Evolutionary conservation across 2,329 filamentous ascomycete genomes (phyloP), one percentile per base, ranked within the genome.

Genomic region (Cercospora sp.): DNA sequence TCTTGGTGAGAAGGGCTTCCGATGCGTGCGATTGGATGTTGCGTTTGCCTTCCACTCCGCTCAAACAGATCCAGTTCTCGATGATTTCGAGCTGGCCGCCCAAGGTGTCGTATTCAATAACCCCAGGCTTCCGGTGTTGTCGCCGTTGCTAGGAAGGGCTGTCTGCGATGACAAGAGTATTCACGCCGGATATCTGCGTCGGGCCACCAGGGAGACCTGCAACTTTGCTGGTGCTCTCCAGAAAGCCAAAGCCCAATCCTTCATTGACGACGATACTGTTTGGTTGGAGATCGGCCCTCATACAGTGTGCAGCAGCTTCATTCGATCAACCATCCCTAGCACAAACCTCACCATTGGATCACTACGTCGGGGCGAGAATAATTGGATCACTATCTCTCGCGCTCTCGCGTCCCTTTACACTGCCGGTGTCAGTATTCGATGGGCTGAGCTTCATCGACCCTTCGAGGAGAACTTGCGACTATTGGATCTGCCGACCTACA

Each of bases 361-460:
- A 8, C 28, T 71, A 4, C 70, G 67, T 10, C 66, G 65, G 5
- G 51, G 53, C 9, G 62, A 68, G 28, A 55, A 60, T 18, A 53
- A 67, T 33, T 88, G 85, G 81, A 83, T 81, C 70, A 86, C 84
- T 0, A 75, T 90, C 2, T 78, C 82, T 2, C 71, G 75, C 4
- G 84, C 77, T 60, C 75, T 87, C 39, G 80, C 81, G 64, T 78
- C 81, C 0, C 78, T 91, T 0, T 84, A 91, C 75, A 76, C 76
- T 1, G 80, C 79, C 1, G 89, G 88, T 0, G 71, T 88, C 1
- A 78, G 82, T 3, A 77, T 91, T 26, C 79, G 87, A 71, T 92
- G 88, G 87, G 82, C 84, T 60, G 87, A 88, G 74, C 88, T 85
- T 71, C 79, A 84, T 30, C 77, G 75, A 77, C 9, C 83, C 79